Base-by-base conservation (phyloP, 768 basidiomycete species). In the Gymnopilus dilepis region DNA sequence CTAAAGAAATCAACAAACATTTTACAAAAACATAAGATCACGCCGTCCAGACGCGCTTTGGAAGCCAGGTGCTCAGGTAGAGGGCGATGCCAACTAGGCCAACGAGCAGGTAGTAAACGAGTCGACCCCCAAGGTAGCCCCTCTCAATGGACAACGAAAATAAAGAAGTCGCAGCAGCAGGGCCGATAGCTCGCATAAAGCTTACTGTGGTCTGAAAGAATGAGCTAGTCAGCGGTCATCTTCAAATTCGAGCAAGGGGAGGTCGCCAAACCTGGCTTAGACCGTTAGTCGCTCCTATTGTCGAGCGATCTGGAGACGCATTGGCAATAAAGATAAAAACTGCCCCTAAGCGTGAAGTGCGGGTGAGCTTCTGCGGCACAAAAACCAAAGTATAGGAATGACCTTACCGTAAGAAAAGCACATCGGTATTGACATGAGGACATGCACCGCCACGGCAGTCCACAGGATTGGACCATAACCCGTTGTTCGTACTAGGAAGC, bases 211-310 rank as follows among this genome's bases (percentile, higher is more conserved):
- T 76, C 66, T 84, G 79, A 15, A 37, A 33, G 22, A 60, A 33
- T 48, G 19, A 15, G 42, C 47, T 50, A 54, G 31, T 47, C 13
- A 47, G 4, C 6, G 15, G 34, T 26, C 9, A 11, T 22, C 7
- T 4, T 37, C 11, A 37, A 21, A 2, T 12, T 4, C 24, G 28
- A 0, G 4, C 2, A 21, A 33, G 12, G 22, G 21, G 2, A 11
- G 13, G 0, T 33, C 13, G 5, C 67, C 67, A 48, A 42, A 83
- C 74, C 70, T 85, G 83, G 17, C 80, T 77, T 2, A 86, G 70
- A 1, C 90, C 90, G 63, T 91, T 91, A 17, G 87, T 89, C 4
- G 88, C 84, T 9, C 90, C 90, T 6, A 91, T 78, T 11, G 87
- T 84, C 6, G 84, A 82, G 19, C 81, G 81, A 56, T 89, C 89